phyloP scores from a whole-genome alignment of 2,329 filamentous ascomycete genomes.

The Leptographium radiaticola region DNA sequence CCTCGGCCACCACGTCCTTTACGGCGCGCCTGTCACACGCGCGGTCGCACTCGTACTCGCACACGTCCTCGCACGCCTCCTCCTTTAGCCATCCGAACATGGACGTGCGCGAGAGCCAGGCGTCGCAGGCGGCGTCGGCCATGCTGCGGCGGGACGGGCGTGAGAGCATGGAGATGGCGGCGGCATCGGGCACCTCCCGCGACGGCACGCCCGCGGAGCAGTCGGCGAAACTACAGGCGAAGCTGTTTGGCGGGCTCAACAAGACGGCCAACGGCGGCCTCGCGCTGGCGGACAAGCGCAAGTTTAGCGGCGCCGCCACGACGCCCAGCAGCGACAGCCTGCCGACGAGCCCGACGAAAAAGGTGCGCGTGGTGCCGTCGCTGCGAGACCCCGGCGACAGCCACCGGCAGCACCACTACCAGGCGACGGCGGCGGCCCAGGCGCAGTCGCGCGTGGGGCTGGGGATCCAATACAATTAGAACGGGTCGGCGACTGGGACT shows the following conservation, averaged over 20 bases:
- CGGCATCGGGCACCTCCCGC: conserved; percentile 18
- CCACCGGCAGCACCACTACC: conserved; percentile 7
- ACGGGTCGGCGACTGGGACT: too few relatives aligned
- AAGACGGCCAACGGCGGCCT: conserved; percentile 17
- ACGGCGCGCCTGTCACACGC: conserved; percentile 12
- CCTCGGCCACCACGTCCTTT: conserved; percentile 14
- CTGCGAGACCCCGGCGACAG: conserved; percentile 21
- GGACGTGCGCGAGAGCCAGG: conserved; percentile 59
- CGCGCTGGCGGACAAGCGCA: conserved; percentile 31
- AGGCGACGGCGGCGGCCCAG: conserved; percentile 1
- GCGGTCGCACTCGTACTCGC: conserved; percentile 8
- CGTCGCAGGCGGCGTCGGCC: conserved; percentile 62
- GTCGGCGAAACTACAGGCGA: conserved; percentile 36
- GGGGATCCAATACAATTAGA: conserved; percentile 24
- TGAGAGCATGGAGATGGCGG: conserved; percentile 36
- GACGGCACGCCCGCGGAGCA: conserved; percentile 30
- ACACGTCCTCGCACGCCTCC: not conserved
- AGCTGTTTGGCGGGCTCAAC: conserved; percentile 31
- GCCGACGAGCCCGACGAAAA: conserved; percentile 37
- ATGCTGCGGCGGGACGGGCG: conserved; percentile 53
- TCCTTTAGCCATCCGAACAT: conserved; percentile 14
- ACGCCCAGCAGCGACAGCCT: conserved; percentile 21
- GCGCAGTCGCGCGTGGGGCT: conserved; percentile 28
- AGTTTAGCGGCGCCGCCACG: conserved; percentile 26
- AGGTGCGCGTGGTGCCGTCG: conserved; percentile 28